Percentiles rank a stretch among this genome's conserved stretches.
These are phyloP conservation scores for Venustampulla echinocandica DNA, from an alignment of 495 filamentous ascomycete species.

Conservation along the genomic window DNA sequence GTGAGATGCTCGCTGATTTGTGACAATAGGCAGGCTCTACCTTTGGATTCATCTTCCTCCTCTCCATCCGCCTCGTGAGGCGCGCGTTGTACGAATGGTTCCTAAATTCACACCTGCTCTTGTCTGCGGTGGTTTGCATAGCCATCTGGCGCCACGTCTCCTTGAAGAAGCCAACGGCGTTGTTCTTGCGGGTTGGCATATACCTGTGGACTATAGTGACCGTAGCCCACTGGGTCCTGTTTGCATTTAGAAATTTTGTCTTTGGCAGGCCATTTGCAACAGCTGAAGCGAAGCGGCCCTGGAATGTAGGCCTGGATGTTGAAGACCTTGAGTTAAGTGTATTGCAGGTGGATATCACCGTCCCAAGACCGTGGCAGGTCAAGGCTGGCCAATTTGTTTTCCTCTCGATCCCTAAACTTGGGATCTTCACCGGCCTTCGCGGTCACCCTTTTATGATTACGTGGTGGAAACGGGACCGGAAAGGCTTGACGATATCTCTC, in stretches of 20 bases:
- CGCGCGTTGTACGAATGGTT: too few species aligned
- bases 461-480: constrained; percentile 27
- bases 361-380: constrained; percentile 25
- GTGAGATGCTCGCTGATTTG: constrained; percentile 7
- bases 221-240: not conserved
- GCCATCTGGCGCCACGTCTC: constrained; percentile 12
- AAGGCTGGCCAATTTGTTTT: constrained; percentile 26
- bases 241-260: constrained; percentile 10
- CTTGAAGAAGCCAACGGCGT: constrained; percentile 5
- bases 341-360: constrained; percentile 18
- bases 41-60: constrained; percentile 6
- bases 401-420: constrained; percentile 21
- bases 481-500: constrained; percentile 21
- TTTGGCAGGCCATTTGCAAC: constrained; percentile 4
- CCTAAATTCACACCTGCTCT: too few species aligned
- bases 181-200: constrained; percentile 13
- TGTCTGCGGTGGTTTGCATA: constrained; percentile 5
- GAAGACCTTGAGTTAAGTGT: too few species aligned
- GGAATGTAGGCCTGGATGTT: too few species aligned
- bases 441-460: constrained; percentile 28
- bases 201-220: constrained; percentile 1
- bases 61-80: constrained; percentile 11
- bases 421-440: constrained; percentile 25
- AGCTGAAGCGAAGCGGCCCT: constrained; percentile 1
- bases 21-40: constrained; percentile 8